Percentiles rank a stretch among this genome's conserved stretches.
phyloP scores from a whole-genome alignment of 306 rosid species.

The Erythrophleum fordii region DNA sequence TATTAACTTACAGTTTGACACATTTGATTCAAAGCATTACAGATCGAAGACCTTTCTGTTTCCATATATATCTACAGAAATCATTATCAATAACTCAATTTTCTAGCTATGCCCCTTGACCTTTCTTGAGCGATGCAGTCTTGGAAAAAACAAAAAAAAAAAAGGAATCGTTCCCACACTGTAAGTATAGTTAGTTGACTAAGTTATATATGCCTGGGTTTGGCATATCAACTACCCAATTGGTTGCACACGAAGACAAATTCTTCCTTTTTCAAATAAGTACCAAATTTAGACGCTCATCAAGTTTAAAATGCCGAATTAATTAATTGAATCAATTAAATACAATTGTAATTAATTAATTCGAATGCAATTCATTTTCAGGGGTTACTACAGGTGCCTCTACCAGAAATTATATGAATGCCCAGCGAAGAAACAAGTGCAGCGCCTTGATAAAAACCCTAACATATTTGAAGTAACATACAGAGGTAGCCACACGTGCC shows the following conservation, averaged over 20 bases:
- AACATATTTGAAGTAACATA: conserved; percentile 58
- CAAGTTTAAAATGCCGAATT: too few relatives aligned
- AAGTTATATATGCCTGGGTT: not conserved
- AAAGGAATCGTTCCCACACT: conserved; percentile 7
- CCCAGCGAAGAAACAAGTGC: conserved; percentile 77
- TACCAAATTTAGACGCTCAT: too few relatives aligned
- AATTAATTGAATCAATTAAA: not conserved
- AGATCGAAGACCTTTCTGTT: not conserved
- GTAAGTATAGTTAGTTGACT: not conserved
- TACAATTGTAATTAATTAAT: not conserved
- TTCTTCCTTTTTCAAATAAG: not conserved
- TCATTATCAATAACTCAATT: too few relatives aligned
- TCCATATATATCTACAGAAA: not conserved
- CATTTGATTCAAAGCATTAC: conserved; percentile 35
- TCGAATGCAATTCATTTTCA: conserved; percentile 16
- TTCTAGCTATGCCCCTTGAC: not conserved
- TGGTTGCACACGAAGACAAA: conserved; percentile 20
- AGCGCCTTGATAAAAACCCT: conserved; percentile 58
- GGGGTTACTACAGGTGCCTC: conserved; percentile 76
- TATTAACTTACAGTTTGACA: not conserved
- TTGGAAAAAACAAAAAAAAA: too few relatives aligned
- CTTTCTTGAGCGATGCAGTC: too few relatives aligned
- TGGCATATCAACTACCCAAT: not conserved
- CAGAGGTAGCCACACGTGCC: conserved; percentile 65
- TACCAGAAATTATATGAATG: conserved; percentile 70